phyloP scores from a whole-genome alignment of 2,329 filamentous ascomycete genomes.

The Colletotrichum sp. region DNA sequence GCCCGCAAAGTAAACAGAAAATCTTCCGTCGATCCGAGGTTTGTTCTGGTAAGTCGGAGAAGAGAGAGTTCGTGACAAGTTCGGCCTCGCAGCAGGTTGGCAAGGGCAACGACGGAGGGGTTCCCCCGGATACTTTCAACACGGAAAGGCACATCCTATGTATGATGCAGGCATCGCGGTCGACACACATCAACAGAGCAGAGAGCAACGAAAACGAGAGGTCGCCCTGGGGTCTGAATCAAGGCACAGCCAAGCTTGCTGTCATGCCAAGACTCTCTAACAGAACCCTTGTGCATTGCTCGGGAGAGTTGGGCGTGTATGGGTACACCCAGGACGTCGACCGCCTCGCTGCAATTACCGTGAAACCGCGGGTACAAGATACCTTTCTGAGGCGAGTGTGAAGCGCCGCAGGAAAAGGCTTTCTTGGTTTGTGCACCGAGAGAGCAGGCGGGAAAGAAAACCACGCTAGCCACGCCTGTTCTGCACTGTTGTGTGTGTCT shows the following conservation, averaged over 20 bases:
- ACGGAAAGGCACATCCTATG: background rate
- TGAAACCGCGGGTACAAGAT: slow-evolving; percentile 9
- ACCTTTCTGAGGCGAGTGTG: background rate
- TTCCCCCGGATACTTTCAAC: background rate
- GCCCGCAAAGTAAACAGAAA: background rate
- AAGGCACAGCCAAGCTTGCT: slow-evolving; percentile 18
- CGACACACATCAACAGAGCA: background rate
- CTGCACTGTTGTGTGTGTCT: background rate
- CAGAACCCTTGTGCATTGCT: slow-evolving; percentile 7
- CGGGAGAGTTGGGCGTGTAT: background rate
- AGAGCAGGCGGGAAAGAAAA: background rate
- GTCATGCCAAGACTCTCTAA: slow-evolving; percentile 18
- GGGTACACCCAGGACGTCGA: background rate
- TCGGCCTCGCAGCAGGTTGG: background rate
- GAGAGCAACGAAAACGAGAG: background rate
- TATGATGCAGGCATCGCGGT: background rate
- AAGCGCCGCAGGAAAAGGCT: background rate
- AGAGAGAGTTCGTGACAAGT: background rate
- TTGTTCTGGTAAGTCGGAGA: background rate
- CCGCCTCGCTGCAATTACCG: background rate
- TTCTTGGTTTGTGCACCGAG: background rate
- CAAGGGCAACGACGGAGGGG: background rate
- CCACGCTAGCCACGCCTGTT: background rate
- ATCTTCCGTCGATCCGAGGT: background rate
- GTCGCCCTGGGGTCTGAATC: background rate